phyloP scores from a whole-genome alignment of 805 yeast genomes.

The Myxozyma kluyveri region DNA sequence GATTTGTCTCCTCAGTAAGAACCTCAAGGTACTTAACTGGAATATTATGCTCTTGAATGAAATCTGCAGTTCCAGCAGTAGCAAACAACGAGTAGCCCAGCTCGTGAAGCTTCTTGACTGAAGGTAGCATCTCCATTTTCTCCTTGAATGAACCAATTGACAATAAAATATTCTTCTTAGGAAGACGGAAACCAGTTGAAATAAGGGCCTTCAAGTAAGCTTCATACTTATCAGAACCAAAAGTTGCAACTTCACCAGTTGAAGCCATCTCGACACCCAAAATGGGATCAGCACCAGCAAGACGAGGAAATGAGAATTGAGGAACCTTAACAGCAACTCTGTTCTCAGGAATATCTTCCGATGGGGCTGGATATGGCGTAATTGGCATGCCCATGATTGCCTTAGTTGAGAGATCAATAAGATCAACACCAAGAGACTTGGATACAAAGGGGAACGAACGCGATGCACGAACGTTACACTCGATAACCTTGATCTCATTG shows the following conservation, averaged over 20 bases:
- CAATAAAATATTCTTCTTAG: conserved; percentile 88
- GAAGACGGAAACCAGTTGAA: conserved; percentile 92
- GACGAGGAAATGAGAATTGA: conserved; percentile 93
- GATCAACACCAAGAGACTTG: conserved; percentile 92
- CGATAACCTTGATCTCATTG: conserved; percentile 94
- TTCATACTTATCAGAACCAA: conserved; percentile 94
- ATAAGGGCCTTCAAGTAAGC: conserved; percentile 93
- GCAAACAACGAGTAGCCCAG: conserved; percentile 91
- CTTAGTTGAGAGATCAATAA: conserved; percentile 95
- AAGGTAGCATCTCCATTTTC: conserved; percentile 87
- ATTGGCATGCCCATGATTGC: conserved; percentile 88
- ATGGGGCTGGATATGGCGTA: conserved; percentile 84
- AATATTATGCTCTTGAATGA: conserved; percentile 88
- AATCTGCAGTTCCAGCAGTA: conserved; percentile 98
- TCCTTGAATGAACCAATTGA: conserved; percentile 97
- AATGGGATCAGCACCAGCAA: conserved; percentile 97
- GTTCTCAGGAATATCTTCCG: conserved; percentile 62
- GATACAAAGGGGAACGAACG: conserved; percentile 98
- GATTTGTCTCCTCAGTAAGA: conserved; percentile 46
- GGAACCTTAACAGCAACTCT: conserved; percentile 97
- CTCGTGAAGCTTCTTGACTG: conserved; percentile 73
- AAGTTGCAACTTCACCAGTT: conserved; percentile 97
- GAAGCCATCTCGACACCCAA: conserved; percentile 99
- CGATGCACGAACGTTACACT: conserved; percentile 98
- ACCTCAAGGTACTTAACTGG: conserved; percentile 95